Evolutionary conservation across 2,329 filamentous ascomycete species (phyloP).

Genomic region (Sarocladiaceae sp.): DNA sequence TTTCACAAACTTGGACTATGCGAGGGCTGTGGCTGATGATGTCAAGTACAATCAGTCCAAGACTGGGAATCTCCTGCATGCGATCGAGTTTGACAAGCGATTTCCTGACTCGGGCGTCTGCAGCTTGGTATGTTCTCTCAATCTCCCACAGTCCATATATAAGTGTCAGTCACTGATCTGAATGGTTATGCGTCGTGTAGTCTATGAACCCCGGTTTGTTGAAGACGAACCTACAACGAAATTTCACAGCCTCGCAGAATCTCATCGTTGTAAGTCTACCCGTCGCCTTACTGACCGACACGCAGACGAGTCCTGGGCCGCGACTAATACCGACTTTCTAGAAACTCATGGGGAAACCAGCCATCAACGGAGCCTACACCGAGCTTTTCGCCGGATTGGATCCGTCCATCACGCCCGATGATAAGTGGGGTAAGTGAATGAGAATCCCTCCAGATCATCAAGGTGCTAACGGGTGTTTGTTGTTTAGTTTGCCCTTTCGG

Average conservation of each 20-base stretch:
- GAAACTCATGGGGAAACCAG: conserved; percentile 12
- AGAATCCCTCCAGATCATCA: not conserved
- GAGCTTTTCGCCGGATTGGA: conserved; percentile 35
- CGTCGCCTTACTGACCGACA: not conserved
- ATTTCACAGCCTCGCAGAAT: conserved; percentile 2
- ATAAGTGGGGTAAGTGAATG: conserved; percentile 16
- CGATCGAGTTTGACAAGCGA: conserved; percentile 18
- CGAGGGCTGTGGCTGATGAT: conserved; percentile 11
- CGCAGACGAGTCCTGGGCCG: too few species aligned
- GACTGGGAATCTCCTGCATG: conserved; percentile 16
- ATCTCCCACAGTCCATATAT: not conserved
- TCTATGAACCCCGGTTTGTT: conserved; percentile 23
- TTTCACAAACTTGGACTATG: conserved; percentile 14
- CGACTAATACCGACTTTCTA: not conserved
- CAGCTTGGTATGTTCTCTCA: conserved; percentile 14
- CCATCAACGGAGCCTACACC: conserved; percentile 33
- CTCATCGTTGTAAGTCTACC: not conserved
- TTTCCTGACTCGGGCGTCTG: conserved; percentile 16
- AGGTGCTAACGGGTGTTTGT: not conserved
- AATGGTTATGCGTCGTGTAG: not conserved
- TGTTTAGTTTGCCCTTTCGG: conserved; percentile 15
- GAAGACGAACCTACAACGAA: conserved; percentile 7
- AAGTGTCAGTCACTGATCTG: too few species aligned
- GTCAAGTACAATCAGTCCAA: conserved; percentile 18
- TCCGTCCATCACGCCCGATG: conserved; percentile 28